phyloP scores from a whole-genome alignment of 1,284 basidiomycete genomes.

The Cystobasidiaceae sp. region DNA sequence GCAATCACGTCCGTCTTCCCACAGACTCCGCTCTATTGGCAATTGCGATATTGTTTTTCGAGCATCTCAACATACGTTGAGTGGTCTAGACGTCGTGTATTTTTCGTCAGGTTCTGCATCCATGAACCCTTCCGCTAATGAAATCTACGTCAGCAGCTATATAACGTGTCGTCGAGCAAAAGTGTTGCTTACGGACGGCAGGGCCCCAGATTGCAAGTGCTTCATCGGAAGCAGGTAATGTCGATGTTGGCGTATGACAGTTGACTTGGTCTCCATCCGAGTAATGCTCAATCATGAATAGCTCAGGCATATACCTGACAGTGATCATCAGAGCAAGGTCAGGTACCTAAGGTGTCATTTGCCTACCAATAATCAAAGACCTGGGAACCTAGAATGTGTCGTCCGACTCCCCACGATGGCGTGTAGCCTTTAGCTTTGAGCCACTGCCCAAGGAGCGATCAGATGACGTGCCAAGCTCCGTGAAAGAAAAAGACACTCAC shows the following conservation, averaged over 20 bases:
- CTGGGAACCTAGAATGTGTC: constrained; percentile 40
- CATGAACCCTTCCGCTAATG: constrained; percentile 22
- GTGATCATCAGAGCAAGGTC: not conserved
- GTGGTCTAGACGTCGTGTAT: not conserved
- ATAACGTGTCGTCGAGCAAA: too few relatives aligned
- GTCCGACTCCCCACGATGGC: constrained; percentile 37
- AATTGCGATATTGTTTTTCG: too few relatives aligned
- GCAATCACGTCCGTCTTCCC: too few relatives aligned
- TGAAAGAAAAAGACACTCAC: not conserved
- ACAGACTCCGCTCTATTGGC: too few relatives aligned
- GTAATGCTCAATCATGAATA: constrained; percentile 40
- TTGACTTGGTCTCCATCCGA: constrained; percentile 39
- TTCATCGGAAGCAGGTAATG: constrained; percentile 13
- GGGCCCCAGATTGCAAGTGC: constrained; percentile 23
- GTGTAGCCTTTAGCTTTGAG: constrained; percentile 35
- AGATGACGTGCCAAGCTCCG: not conserved
- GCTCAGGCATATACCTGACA: constrained; percentile 33
- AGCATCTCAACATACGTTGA: too few relatives aligned
- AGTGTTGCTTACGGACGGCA: constrained; percentile 9
- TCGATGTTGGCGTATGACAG: constrained; percentile 22
- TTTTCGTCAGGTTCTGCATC: not conserved
- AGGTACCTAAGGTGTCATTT: too few relatives aligned
- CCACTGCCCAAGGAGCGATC: constrained; percentile 31
- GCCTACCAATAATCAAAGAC: constrained; percentile 40
- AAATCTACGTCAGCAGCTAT: too few relatives aligned